These are phyloP conservation scores for Saccharomycopsis microspora DNA, from an alignment of 805 yeast species.

Conservation along the genomic window DNA sequence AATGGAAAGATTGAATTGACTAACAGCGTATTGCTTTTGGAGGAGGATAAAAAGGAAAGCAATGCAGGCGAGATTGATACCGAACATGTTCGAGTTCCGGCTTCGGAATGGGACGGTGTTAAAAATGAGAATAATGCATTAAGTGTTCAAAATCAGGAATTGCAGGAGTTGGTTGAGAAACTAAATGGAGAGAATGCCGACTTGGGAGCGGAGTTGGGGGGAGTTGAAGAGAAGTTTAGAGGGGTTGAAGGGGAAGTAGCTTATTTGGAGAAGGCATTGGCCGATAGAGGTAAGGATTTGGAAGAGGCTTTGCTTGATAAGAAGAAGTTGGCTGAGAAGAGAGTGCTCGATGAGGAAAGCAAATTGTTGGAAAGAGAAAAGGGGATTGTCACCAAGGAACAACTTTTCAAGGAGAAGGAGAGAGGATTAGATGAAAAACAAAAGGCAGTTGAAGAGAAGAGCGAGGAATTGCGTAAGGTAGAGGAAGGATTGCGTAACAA, in stretches of 20 bases:
- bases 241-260: no score
- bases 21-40: conserved; percentile 11
- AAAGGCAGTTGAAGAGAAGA: no score
- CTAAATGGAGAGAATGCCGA: conserved; percentile 9
- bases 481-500: not conserved
- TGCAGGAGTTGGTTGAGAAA: conserved; percentile 1
- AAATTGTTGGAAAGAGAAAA: conserved; percentile 7
- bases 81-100: conserved; percentile 5
- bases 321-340: not conserved
- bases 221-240: no score
- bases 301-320: no score
- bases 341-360: not conserved
- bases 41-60: conserved; percentile 1
- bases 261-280: no score
- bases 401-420: no score
- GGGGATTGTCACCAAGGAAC: not conserved
- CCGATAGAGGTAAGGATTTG: no score
- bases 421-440: no score
- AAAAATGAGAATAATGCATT: conserved; percentile 17
- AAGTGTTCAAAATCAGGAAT: conserved; percentile 18
- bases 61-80: conserved; percentile 5
- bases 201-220: not conserved
- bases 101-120: conserved; percentile 15
- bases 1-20: conserved; percentile 15
- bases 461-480: no score